Evolutionary conservation across 1,139 yeast genomes (phyloP), one percentile per base, ranked within the genome.

Genomic region (Taiozyma sp.): DNA sequence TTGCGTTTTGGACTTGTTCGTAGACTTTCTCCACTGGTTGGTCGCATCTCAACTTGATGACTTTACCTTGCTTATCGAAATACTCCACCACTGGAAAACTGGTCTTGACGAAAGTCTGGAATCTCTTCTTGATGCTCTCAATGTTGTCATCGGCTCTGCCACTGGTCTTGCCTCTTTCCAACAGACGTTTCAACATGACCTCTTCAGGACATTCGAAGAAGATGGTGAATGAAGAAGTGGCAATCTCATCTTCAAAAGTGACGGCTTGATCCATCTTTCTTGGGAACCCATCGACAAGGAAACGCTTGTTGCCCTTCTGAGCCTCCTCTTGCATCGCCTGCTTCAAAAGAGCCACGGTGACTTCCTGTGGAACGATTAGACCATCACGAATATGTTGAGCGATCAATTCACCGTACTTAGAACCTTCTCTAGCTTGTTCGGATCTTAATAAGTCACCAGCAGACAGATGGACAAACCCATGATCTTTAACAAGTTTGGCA

Each of bases 201-300:
- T 73, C 69, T 70, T 93, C 98, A 6, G 97, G 96, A 68, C 99
- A 93, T 61, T 91, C 96, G 65, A 93, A 93, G 74, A 88, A 93
- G 53, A 93, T 75, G 2, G 95, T 87, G 70, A 90, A 82, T 44
- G 87, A 76, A 48, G 93, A 81, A 50, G 77, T 80, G 46, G 88
- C 91, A 46, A 93, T 82, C 55, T 82, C 76, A 50, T 86, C 80
- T 71, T 93, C 99, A 67, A 93, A 93, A 35, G 93, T 87, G 47
- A 87, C 56, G 0, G 98, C 98, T 72, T 93, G 99, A 71, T 93
- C 99, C 97, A 93, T 91, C 68, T 91, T 89, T 67, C 99, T 80
- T 42, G 99, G 99, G 79, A 93, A 93, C 2, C 99, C 99, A 68
- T 93, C 99, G 50, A 93, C 81, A 62, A 93, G 73, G 67, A 91